Base-by-base conservation (phyloP, 441 rosid genomes). In the Syzygium malaccense region DNA sequence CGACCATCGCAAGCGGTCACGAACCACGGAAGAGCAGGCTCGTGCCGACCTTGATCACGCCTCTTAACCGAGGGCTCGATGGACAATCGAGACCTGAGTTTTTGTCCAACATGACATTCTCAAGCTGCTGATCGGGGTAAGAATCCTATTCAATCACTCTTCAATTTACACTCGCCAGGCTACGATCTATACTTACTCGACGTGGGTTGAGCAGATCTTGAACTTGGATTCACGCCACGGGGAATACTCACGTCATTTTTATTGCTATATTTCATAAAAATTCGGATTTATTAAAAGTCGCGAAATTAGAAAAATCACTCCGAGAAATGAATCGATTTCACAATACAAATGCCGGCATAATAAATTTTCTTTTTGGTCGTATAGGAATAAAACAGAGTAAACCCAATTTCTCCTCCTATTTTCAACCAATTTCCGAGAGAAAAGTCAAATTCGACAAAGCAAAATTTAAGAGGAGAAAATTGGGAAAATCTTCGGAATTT, bases 11-110 rank as follows among this genome's bases (percentile, higher is more conserved):
- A 1, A 41, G 18, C 0, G 0, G 1, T 41, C 83, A 75, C 23
- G 83, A 75, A 3, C 18, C 49, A 13, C 8, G 18, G 28, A 7
- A 17, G 3, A 71, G 10, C 6, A 2, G 10, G 51, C 51, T 75
- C 1, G 1, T 3, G 51, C 26, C 9, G 5, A 37, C 1, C 8
- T 28, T 8, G 0, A 11, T 41, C 8, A 1, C 12, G 5, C 4
- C 41, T 64, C 68, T n/a, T 28, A 15, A 60, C 2, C 3, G 3
- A 12, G 68, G 83, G 23, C 53, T 4, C 0, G 3, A 41, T 41
- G 83, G 83, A 23, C n/a, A 12, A 75, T 7, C 83, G 6, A 23
- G 6, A 3, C 83, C 51, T 23, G 3, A 41, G 1, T 41, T 75
- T 75, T 41, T 41, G 51, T 75, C 4, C 5, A 26, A 12, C 49